Conservation (phyloP, 805 yeast genomes). For the Kodamaea leandrae region DNA sequence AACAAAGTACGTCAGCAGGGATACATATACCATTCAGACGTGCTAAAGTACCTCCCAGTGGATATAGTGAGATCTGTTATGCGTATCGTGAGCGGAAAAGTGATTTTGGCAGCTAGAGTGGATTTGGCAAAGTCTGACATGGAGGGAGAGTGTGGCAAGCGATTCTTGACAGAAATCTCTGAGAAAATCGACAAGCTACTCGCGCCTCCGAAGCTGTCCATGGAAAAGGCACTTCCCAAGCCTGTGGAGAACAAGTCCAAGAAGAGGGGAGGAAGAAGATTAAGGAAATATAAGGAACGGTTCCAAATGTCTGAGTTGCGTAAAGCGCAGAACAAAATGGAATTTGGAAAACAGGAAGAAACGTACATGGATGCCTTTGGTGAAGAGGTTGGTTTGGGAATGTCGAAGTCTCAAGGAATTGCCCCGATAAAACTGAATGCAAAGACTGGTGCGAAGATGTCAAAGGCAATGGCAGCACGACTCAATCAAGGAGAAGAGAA, state of each 20-base stretch:
- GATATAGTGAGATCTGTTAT: slow-evolving; percentile 65
- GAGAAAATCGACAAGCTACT: slow-evolving; percentile 66
- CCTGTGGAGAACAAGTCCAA: slow-evolving; percentile 77
- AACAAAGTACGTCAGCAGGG: slow-evolving; percentile 59
- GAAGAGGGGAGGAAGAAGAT: slow-evolving; percentile 81
- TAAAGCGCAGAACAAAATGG: slow-evolving; percentile 80
- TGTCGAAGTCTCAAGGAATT: slow-evolving; percentile 46
- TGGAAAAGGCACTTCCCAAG: slow-evolving; percentile 61
- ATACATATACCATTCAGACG: slow-evolving; percentile 56
- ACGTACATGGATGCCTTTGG: slow-evolving; percentile 64
- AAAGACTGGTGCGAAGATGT: slow-evolving; percentile 55
- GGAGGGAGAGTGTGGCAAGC: slow-evolving; percentile 54
- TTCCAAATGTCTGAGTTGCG: slow-evolving; percentile 78
- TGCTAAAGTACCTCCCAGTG: slow-evolving; percentile 58
- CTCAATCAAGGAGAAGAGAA: slow-evolving; percentile 22
- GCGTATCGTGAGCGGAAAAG: slow-evolving; percentile 75
- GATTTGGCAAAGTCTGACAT: slow-evolving; percentile 50
- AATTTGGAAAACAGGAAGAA: slow-evolving; percentile 73
- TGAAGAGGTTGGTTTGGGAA: slow-evolving; percentile 80
- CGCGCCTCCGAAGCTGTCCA: slow-evolving; percentile 69
- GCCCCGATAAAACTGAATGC: slow-evolving; percentile 35
- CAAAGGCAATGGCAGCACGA: slow-evolving; percentile 58
- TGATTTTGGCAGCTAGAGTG: slow-evolving; percentile 77
- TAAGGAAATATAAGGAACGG: slow-evolving; percentile 77
- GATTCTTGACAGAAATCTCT: slow-evolving; percentile 59